phyloP scores from a whole-genome alignment of 73 alveolate genomes.

The Symbiodinium pilosum region DNA sequence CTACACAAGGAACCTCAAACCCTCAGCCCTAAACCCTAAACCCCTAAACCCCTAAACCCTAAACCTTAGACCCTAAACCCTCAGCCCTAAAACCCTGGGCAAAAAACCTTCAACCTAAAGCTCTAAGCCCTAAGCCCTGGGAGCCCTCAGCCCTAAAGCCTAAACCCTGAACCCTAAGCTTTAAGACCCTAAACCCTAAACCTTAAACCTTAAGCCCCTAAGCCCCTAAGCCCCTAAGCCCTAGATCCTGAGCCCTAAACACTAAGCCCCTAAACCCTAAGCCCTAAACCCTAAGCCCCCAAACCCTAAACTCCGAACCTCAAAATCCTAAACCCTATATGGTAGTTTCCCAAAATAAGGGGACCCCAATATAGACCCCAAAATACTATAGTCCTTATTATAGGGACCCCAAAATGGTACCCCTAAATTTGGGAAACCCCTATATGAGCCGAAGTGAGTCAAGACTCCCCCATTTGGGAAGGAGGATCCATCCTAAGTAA shows the following conservation, averaged over 20 bases:
- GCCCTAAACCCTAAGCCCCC: not conserved
- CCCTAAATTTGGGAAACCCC: not conserved
- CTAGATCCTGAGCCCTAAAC: not conserved
- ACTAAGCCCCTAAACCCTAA: not conserved
- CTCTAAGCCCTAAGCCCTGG: too few relatives aligned
- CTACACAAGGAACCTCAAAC: not conserved
- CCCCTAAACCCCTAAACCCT: not conserved
- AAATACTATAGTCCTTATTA: not conserved
- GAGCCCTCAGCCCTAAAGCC: not conserved
- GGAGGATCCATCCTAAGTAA: conserved; percentile 88
- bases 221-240: not conserved
- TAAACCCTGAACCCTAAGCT: not conserved
- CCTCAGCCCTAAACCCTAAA: too few relatives aligned
- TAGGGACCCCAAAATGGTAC: not conserved
- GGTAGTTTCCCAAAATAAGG: too few relatives aligned
- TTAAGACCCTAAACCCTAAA: not conserved
- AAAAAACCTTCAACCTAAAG: too few relatives aligned
- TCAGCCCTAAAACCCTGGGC: not conserved
- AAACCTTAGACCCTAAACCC: not conserved
- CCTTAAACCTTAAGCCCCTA: not conserved
- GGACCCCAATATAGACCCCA: too few relatives aligned
- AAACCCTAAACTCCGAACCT: not conserved
- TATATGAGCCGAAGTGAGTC: not conserved
- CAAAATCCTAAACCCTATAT: too few relatives aligned
- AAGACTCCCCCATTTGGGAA: conserved; percentile 93